phyloP scores from a whole-genome alignment of 208 protist genomes.

The Trypanosoma boissoni region DNA sequence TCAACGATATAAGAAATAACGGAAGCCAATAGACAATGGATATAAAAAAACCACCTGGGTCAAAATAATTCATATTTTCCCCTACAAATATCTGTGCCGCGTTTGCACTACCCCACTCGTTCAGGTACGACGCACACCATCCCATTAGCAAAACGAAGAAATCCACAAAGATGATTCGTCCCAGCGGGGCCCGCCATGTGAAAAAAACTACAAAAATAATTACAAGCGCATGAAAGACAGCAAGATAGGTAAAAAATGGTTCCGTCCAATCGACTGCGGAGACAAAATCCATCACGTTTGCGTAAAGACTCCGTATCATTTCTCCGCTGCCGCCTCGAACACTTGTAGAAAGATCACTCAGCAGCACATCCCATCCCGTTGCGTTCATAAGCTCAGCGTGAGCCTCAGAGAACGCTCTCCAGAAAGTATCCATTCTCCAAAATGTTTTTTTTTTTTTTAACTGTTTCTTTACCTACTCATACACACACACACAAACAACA shows the following conservation, averaged over 20 bases:
- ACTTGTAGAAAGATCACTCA: conserved; percentile 9
- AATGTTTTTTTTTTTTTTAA: no score
- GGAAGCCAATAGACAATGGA: conserved; percentile 53
- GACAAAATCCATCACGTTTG: conserved; percentile 32
- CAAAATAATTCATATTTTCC: conserved; percentile 71
- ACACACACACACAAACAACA: no score
- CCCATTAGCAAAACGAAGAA: conserved; percentile 36
- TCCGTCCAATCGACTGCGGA: conserved; percentile 67
- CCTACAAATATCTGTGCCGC: conserved; percentile 37
- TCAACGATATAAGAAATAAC: conserved; percentile 39
- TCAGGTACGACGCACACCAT: conserved; percentile 33
- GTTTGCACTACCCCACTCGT: conserved; percentile 31
- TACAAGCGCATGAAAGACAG: conserved; percentile 44
- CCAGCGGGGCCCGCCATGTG: conserved; percentile 31
- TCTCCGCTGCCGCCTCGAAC: neutral
- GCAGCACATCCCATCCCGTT: conserved; percentile 31
- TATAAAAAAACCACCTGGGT: conserved; percentile 59
- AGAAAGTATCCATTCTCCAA: conserved; percentile 23
- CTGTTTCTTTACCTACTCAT: no score
- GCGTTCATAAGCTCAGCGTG: conserved; percentile 48
- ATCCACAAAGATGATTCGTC: conserved; percentile 36
- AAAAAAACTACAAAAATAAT: conserved; percentile 22
- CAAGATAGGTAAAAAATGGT: conserved; percentile 67
- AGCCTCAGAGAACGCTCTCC: conserved; percentile 17
- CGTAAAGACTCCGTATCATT: neutral